phyloP scores from a whole-genome alignment of 805 yeast genomes.

The Teunomyces atbi region DNA sequence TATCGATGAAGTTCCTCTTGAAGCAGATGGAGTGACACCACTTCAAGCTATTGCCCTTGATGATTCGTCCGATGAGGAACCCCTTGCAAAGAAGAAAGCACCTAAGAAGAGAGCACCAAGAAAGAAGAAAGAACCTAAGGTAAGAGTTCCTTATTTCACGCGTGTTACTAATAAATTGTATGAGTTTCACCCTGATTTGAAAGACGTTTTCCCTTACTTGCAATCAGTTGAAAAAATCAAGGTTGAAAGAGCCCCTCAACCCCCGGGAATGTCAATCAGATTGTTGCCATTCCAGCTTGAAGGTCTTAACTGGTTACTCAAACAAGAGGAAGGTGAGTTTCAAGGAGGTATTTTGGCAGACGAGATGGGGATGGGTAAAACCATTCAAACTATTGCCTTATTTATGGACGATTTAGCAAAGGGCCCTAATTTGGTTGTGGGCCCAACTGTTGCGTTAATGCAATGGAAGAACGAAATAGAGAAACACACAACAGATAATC shows the following conservation, averaged over 20 bases:
- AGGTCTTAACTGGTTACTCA: slow-evolving; percentile 84
- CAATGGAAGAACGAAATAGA: slow-evolving; percentile 96
- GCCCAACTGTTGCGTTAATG: slow-evolving; percentile 98
- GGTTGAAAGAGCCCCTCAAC: slow-evolving; percentile 67
- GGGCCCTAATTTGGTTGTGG: slow-evolving; percentile 84
- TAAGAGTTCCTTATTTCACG: slow-evolving; percentile 65
- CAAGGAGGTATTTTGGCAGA: slow-evolving; percentile 94
- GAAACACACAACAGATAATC: slow-evolving; percentile 68
- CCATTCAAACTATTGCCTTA: slow-evolving; percentile 91
- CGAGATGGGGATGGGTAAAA: slow-evolving; percentile 99
- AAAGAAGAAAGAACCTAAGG: slow-evolving; percentile 44
- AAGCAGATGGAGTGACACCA: slow-evolving; percentile 6
- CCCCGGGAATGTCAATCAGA: slow-evolving; percentile 68
- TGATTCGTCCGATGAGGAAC: slow-evolving; percentile 25
- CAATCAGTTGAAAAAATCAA: slow-evolving; percentile 44
- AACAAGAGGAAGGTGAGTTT: slow-evolving; percentile 77
- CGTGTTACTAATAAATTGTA: slow-evolving; percentile 66
- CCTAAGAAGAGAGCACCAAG: slow-evolving; percentile 20
- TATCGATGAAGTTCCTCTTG: slow-evolving; percentile 12
- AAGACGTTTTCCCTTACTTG: slow-evolving; percentile 67
- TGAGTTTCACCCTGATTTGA: slow-evolving; percentile 76
- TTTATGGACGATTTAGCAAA: slow-evolving; percentile 66
- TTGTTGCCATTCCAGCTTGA: slow-evolving; percentile 90
- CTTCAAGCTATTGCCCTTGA: slow-evolving; percentile 19
- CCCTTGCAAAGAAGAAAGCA: slow-evolving; percentile 11